Evolutionary conservation across 306 rosid genomes (phyloP).

Genomic region (Citrullus mucosospermus): DNA sequence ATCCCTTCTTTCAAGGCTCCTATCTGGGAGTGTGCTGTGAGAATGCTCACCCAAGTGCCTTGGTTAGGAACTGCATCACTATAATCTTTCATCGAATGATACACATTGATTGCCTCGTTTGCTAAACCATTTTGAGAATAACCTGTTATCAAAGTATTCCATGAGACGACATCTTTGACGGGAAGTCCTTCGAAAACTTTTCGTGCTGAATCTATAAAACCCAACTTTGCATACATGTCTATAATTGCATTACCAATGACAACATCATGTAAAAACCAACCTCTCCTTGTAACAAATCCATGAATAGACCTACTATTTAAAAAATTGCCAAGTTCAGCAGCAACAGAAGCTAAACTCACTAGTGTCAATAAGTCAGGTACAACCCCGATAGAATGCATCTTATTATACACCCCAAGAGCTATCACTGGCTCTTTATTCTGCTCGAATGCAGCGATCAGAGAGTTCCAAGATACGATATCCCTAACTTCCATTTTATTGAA

Average conservation of each 20-base stretch:
- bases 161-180: constrained; percentile 26
- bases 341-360: constrained; percentile 37
- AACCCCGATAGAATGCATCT: constrained; percentile 16
- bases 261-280: constrained; percentile 24
- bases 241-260: constrained; percentile 36
- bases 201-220: constrained; percentile 21
- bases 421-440: constrained; percentile 24
- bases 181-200: constrained; percentile 27
- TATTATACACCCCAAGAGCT: constrained; percentile 23
- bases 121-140: constrained; percentile 44
- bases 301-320: constrained; percentile 21
- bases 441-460: constrained; percentile 31
- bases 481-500: constrained; percentile 23
- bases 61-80: constrained; percentile 25
- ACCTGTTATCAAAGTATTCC: constrained; percentile 40
- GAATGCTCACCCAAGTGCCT: constrained; percentile 37
- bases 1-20: constrained; percentile 39
- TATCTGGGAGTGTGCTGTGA: constrained; percentile 30
- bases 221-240: constrained; percentile 41
- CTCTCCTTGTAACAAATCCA: constrained; percentile 29
- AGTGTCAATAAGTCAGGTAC: constrained; percentile 26
- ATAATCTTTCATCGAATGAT: constrained; percentile 19
- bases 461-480: constrained; percentile 46
- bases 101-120: constrained; percentile 29
- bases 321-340: constrained; percentile 24